These are phyloP conservation scores for Bacterosira constricta DNA, from an alignment of 108 stramenopile genomes.

Conservation along the genomic window DNA sequence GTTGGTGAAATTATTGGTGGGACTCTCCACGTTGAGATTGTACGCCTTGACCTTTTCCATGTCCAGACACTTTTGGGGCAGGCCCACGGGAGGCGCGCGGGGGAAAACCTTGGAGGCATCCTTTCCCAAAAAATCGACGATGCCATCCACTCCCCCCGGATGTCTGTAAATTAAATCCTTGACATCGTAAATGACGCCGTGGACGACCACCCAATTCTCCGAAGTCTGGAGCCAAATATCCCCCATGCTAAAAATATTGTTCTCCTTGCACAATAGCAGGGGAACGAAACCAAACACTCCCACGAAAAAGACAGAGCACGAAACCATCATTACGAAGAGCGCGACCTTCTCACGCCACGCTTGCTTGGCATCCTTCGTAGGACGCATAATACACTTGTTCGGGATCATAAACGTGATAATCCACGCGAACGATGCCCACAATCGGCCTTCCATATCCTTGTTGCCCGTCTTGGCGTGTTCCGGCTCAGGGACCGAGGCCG, in stretches of 20 bases:
- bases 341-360: constrained; percentile 64
- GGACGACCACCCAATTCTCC: constrained; percentile 53
- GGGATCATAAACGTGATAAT: constrained; percentile 47
- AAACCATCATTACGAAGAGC: constrained; percentile 53
- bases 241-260: constrained; percentile 35
- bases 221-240: constrained; percentile 55
- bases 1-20: constrained; percentile 49
- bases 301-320: constrained; percentile 52
- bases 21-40: constrained; percentile 26
- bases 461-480: not conserved
- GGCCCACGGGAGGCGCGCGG: constrained; percentile 49
- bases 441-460: constrained; percentile 9
- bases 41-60: constrained; percentile 48
- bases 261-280: constrained; percentile 49
- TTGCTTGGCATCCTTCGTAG: constrained; percentile 54
- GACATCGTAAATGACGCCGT: constrained; percentile 57
- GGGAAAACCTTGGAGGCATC: constrained; percentile 62
- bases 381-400: constrained; percentile 44
- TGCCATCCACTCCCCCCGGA: constrained; percentile 58
- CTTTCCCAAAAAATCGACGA: constrained; percentile 57
- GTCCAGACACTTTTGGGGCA: constrained; percentile 57
- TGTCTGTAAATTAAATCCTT: constrained; percentile 56
- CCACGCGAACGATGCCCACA: constrained; percentile 48
- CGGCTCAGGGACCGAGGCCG: constrained; percentile 42
- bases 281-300: constrained; percentile 63